These are phyloP conservation scores for Saturnispora serradocipensis DNA, from an alignment of 805 yeast species.

Conservation along the genomic window DNA sequence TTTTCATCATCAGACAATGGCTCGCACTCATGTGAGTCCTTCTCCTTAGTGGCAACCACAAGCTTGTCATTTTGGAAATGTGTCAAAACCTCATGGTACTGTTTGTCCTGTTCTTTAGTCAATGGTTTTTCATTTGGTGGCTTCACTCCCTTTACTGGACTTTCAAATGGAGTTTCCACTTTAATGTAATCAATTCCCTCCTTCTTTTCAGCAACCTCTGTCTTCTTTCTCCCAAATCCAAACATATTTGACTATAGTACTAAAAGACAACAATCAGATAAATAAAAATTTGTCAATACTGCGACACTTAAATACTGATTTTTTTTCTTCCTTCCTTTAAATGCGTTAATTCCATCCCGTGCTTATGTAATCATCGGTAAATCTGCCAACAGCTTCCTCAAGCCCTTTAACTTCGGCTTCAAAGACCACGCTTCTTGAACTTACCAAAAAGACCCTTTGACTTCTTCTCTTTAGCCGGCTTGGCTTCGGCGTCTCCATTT, in stretches of 20 bases:
- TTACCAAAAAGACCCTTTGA: conserved; percentile 12
- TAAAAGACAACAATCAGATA: neutral
- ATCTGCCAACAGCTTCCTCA: neutral
- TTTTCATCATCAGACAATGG: conserved; percentile 48
- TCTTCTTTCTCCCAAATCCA: conserved; percentile 24
- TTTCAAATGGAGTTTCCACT: conserved; percentile 43
- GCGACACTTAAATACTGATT: neutral
- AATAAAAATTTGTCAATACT: neutral
- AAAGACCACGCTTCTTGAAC: conserved; percentile 19
- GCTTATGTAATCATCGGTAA: neutral
- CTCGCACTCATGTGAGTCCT: conserved; percentile 27
- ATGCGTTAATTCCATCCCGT: neutral
- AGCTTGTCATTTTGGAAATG: conserved; percentile 52
- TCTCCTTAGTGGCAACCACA: conserved; percentile 41
- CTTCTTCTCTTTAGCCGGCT: conserved; percentile 14
- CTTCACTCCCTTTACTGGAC: conserved; percentile 40
- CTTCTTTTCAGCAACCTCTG: conserved; percentile 8
- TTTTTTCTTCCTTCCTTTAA: neutral
- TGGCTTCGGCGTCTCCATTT: neutral
- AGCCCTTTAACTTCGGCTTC: neutral
- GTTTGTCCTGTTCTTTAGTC: conserved; percentile 43
- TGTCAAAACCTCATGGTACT: conserved; percentile 52
- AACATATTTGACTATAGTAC: conserved; percentile 11
- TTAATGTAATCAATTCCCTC: conserved; percentile 15
- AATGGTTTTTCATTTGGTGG: conserved; percentile 43